These are phyloP conservation scores for Asclepias syriaca DNA, from an alignment of 257 asterid genomes.

Conservation along the genomic window DNA sequence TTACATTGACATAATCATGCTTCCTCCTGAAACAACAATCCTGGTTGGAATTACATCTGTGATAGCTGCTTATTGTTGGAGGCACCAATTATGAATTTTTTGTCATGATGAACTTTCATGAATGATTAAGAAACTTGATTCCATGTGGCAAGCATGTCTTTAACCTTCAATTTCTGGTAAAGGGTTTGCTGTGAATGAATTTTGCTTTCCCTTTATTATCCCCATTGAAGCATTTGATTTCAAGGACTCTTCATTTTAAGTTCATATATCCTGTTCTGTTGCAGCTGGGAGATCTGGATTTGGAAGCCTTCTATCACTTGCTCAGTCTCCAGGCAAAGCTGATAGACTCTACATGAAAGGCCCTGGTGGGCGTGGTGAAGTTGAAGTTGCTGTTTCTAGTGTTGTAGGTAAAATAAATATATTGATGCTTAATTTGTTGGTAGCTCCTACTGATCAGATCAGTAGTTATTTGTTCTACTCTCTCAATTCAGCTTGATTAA, in stretches of 20 bases:
- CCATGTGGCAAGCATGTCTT: neutral
- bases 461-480: neutral
- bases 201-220: neutral
- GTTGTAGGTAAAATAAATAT: constrained; percentile 57
- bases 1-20: neutral
- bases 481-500: neutral
- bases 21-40: neutral
- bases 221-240: neutral
- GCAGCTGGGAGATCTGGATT: constrained; percentile 91
- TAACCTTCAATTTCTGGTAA: neutral
- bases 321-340: constrained; percentile 83
- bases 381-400: constrained; percentile 98
- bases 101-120: neutral
- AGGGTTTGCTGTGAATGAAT: neutral
- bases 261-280: constrained; percentile 8
- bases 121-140: neutral
- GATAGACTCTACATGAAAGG: constrained; percentile 96
- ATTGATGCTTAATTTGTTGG: constrained; percentile 7
- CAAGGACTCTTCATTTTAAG: constrained; percentile 3
- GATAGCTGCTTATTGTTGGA: neutral
- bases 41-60: neutral
- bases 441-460: neutral
- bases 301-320: constrained; percentile 90
- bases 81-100: neutral
- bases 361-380: constrained; percentile 99